These are phyloP conservation scores for Tubosaeta brunneosetosa DNA, from an alignment of 768 basidiomycete species.

Conservation along the genomic window DNA sequence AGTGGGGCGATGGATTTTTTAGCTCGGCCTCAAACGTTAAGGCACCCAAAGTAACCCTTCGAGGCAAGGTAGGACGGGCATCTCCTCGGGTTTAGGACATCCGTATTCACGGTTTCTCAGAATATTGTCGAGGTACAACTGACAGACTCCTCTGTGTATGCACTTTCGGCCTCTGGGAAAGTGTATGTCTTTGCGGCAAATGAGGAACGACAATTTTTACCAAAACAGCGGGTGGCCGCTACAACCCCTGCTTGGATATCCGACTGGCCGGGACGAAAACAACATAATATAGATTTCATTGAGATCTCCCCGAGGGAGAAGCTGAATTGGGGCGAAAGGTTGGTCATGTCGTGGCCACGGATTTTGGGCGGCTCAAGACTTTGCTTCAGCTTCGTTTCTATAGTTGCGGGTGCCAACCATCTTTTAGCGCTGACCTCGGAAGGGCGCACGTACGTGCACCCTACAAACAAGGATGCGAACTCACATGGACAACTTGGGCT, in stretches of 20 bases:
- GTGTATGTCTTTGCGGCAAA: constrained; percentile 66
- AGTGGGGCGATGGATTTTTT: constrained; percentile 73
- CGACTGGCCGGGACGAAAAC: constrained; percentile 51
- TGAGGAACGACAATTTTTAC: constrained; percentile 42
- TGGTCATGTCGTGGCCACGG: constrained; percentile 9
- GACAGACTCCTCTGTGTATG: constrained; percentile 62
- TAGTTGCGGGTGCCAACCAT: constrained; percentile 70
- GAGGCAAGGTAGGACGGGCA: constrained; percentile 51
- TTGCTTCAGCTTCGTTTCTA: constrained; percentile 56
- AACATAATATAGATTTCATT: constrained; percentile 49
- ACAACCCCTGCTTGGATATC: constrained; percentile 57
- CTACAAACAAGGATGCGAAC: constrained; percentile 72
- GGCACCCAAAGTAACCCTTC: constrained; percentile 50
- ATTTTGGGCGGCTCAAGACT: constrained; percentile 7
- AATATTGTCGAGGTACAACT: constrained; percentile 63
- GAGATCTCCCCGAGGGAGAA: constrained; percentile 56
- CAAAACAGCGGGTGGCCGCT: constrained; percentile 37
- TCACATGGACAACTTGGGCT: constrained; percentile 80
- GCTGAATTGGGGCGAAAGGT: constrained; percentile 68
- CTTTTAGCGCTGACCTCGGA: constrained; percentile 64
- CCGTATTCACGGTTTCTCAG: constrained; percentile 33
- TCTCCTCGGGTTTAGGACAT: neutral
- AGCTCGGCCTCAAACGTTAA: constrained; percentile 28
- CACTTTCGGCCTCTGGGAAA: constrained; percentile 70
- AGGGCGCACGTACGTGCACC: constrained; percentile 77